Percentiles rank a stretch among this genome's conserved stretches.
These are phyloP conservation scores for Pilaira anomala DNA, from an alignment of 192 early-diverging fungal genomes.

Conservation along the genomic window DNA sequence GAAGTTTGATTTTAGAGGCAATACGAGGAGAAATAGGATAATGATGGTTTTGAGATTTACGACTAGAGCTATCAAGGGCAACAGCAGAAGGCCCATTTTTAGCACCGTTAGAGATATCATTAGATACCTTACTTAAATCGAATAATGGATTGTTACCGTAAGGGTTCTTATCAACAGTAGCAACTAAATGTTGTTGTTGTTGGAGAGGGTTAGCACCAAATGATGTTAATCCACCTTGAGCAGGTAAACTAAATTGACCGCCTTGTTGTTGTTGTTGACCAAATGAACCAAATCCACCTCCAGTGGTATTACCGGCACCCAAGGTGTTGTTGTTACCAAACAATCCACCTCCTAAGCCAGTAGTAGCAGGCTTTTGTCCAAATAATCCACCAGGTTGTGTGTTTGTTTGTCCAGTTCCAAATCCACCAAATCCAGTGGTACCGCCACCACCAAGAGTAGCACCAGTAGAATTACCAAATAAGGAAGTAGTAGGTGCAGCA, in stretches of 20 bases:
- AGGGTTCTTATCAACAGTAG: slow-evolving; percentile 80
- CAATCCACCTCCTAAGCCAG: slow-evolving; percentile 12
- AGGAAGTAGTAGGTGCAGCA: not conserved
- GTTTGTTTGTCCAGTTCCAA: not conserved
- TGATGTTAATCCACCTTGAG: slow-evolving; percentile 43
- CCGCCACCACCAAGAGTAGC: slow-evolving; percentile 12
- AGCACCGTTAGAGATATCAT: slow-evolving; percentile 9
- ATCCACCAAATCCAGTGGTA: slow-evolving; percentile 32
- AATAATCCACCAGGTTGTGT: slow-evolving; percentile 33
- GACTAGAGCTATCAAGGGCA: slow-evolving; percentile 37
- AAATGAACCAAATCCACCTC: slow-evolving; percentile 47
- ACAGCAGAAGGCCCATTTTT: slow-evolving; percentile 30
- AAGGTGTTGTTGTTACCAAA: slow-evolving; percentile 30
- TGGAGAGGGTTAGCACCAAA: slow-evolving; percentile 38
- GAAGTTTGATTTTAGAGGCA: slow-evolving; percentile 65
- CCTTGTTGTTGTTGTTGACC: slow-evolving; percentile 25
- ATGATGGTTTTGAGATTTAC: slow-evolving; percentile 72
- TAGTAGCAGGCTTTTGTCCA: slow-evolving; percentile 18
- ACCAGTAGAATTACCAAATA: slow-evolving; percentile 22
- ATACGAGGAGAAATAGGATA: slow-evolving; percentile 73
- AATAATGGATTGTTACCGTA: slow-evolving; percentile 88
- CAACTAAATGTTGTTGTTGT: slow-evolving; percentile 53
- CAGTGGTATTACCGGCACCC: not conserved
- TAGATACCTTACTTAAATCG: slow-evolving; percentile 30
- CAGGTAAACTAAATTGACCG: slow-evolving; percentile 32